Evolutionary conservation across 2,329 filamentous ascomycete genomes (phyloP).

Genomic region (Colletotrichum paranaense): DNA sequence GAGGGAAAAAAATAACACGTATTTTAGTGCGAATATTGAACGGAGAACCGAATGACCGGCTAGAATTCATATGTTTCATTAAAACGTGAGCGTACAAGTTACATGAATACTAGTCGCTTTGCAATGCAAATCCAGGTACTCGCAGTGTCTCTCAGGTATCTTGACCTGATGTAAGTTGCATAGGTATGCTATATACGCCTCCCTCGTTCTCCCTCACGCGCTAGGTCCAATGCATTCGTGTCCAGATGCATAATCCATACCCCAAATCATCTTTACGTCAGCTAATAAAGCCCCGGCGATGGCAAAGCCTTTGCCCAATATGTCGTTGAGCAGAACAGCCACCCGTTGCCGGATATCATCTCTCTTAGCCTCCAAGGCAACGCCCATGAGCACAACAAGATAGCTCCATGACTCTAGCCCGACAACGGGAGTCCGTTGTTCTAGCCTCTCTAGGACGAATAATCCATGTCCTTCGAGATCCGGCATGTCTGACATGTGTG

Average conservation of each 20-base stretch:
- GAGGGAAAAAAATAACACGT: too few relatives aligned
- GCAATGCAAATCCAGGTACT: not conserved
- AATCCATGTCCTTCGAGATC: constrained; percentile 8
- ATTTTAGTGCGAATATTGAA: too few relatives aligned
- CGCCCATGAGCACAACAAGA: constrained; percentile 1
- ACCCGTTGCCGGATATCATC: not conserved
- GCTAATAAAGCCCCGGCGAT: not conserved
- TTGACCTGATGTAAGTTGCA: not conserved
- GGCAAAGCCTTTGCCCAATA: constrained; percentile 14
- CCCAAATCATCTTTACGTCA: constrained; percentile 11
- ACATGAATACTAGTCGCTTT: not conserved
- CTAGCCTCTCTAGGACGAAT: constrained; percentile 15
- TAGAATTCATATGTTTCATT: not conserved
- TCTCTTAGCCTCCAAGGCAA: constrained; percentile 6
- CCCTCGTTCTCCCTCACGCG: not conserved
- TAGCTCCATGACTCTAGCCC: constrained; percentile 22
- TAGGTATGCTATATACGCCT: too few relatives aligned
- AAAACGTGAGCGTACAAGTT: not conserved
- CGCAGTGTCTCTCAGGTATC: not conserved
- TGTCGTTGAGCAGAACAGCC: not conserved
- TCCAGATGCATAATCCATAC: not conserved
- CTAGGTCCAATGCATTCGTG: not conserved
- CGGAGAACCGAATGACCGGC: not conserved
- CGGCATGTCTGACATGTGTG: not conserved
- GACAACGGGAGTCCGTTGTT: constrained; percentile 4